Evolutionary conservation across 2,329 filamentous ascomycete genomes (phyloP).

Genomic region (Sporothrix protearum): DNA sequence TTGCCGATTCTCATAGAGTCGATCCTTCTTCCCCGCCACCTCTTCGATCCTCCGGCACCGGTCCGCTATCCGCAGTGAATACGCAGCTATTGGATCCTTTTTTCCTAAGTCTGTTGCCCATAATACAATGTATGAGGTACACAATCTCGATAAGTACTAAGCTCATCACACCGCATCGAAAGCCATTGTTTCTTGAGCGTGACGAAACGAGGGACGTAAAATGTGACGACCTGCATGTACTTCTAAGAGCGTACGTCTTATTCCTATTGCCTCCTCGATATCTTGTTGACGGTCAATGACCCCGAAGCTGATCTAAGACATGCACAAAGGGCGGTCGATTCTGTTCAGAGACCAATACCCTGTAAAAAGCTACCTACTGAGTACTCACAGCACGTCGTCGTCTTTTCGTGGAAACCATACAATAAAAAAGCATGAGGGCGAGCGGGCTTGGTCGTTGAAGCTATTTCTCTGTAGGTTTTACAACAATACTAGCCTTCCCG

Average conservation of each 20-base stretch:
- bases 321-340: background rate
- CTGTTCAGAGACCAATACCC: background rate
- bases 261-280: background rate
- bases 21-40: background rate
- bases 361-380: background rate
- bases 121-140: too few species aligned
- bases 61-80: background rate
- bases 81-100: background rate
- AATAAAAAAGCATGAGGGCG: background rate
- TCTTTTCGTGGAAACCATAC: too few species aligned
- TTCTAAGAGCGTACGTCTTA: background rate
- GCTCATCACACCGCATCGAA: background rate
- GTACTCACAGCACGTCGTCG: too few species aligned
- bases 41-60: background rate
- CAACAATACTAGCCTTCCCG: background rate
- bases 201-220: background rate
- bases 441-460: background rate
- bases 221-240: background rate
- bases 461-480: background rate
- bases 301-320: constrained; percentile 1
- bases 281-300: background rate
- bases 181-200: background rate
- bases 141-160: too few species aligned
- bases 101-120: background rate
- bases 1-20: background rate